Conservation (phyloP, 495 filamentous ascomycete species). For the Massariosphaeria phaeospora region DNA sequence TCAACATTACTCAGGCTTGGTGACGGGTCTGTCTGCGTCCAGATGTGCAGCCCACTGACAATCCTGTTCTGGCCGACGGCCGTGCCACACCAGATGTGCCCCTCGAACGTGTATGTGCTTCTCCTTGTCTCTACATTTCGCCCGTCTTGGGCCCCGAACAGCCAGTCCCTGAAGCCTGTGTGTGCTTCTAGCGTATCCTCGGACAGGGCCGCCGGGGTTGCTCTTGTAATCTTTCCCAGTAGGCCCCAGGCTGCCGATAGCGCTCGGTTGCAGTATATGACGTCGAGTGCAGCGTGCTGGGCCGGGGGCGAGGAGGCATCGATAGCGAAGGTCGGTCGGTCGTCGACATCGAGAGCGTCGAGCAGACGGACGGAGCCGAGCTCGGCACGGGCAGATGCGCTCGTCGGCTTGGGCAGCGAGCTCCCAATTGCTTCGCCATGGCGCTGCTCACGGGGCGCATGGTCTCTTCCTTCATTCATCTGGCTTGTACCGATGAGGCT, state of each 20-base stretch:
- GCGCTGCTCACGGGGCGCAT: not conserved
- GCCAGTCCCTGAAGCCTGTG: constrained; percentile 7
- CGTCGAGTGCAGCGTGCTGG: not conserved
- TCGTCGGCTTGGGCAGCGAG: not conserved
- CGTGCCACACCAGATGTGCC: not conserved
- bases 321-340: constrained; percentile 8
- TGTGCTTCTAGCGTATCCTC: not conserved
- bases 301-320: not conserved
- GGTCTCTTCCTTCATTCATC: not conserved
- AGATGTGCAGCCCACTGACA: not conserved
- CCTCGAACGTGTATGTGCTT: not conserved
- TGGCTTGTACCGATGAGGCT: too few species aligned
- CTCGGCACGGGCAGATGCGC: constrained; percentile 3
- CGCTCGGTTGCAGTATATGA: constrained; percentile 4
- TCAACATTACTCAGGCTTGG: not conserved
- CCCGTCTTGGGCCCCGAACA: not conserved
- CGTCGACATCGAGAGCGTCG: constrained; percentile 1
- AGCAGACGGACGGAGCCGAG: constrained; percentile 3
- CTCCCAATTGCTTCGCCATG: not conserved
- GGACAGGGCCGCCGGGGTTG: not conserved
- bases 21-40: not conserved
- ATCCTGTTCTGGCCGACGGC: not conserved
- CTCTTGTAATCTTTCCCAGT: not conserved
- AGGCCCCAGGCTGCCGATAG: not conserved
- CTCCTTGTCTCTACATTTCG: not conserved